Evolutionary conservation across 2,329 filamentous ascomycete species (phyloP).

Genomic region (Cladosporium sphaerospermum): DNA sequence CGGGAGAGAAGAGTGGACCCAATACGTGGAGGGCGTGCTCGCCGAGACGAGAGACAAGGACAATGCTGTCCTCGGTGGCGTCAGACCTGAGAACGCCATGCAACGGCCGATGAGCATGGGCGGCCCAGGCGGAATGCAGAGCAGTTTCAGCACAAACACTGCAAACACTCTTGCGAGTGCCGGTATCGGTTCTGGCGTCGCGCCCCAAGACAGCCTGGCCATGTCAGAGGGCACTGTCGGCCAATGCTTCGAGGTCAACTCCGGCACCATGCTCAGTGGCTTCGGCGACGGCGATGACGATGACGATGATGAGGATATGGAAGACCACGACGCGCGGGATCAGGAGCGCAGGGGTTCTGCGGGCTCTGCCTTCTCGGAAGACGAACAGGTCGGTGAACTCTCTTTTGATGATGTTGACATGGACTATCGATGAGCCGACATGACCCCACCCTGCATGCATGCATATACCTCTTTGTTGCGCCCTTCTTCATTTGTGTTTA

Average conservation of each 20-base stretch:
- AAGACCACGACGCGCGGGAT: slow-evolving; percentile 8
- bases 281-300: slow-evolving; percentile 97
- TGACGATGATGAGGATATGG: slow-evolving; percentile 70
- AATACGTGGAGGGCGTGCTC: slow-evolving; percentile 87
- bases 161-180: slow-evolving; percentile 66
- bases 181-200: slow-evolving; percentile 59
- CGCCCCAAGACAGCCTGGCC: slow-evolving; percentile 28
- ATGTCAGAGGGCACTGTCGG: slow-evolving; percentile 29
- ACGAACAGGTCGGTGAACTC: slow-evolving; percentile 62
- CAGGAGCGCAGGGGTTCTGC: slow-evolving; percentile 28
- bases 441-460: slow-evolving; percentile 6
- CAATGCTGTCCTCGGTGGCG: slow-evolving; percentile 95
- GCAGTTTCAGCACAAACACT: slow-evolving; percentile 42
- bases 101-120: slow-evolving; percentile 48
- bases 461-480: slow-evolving; percentile 11
- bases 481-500: neutral
- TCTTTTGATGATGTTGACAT: slow-evolving; percentile 57
- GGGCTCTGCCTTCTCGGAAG: slow-evolving; percentile 40
- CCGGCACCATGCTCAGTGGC: slow-evolving; percentile 55
- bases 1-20: slow-evolving; percentile 83
- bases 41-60: slow-evolving; percentile 92
- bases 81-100: slow-evolving; percentile 83
- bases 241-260: slow-evolving; percentile 30
- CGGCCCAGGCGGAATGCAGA: slow-evolving; percentile 37
- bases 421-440: slow-evolving; percentile 47